Evolutionary conservation across 2,329 filamentous ascomycete species (phyloP).

Genomic region (Calonectria leucothoes): DNA sequence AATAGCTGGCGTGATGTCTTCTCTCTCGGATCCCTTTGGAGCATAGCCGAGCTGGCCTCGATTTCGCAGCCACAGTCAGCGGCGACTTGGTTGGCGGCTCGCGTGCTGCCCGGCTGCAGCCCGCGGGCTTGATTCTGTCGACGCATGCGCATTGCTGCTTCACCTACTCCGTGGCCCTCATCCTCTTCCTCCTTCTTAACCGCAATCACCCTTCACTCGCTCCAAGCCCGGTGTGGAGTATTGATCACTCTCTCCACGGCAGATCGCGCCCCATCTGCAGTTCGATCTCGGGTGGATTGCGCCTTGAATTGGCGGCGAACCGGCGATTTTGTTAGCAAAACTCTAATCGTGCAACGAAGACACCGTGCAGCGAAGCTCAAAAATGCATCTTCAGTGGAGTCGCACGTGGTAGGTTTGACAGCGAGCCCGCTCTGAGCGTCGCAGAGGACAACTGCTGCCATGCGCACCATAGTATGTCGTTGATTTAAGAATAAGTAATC

Average conservation of each 20-base stretch:
- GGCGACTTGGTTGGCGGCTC: not conserved
- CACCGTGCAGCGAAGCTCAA: not conserved
- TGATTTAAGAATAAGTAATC: constrained; percentile 1
- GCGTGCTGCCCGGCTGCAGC: not conserved
- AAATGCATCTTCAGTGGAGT: not conserved
- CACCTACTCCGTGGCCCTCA: not conserved
- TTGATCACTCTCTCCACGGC: constrained; percentile 1
- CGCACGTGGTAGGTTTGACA: not conserved
- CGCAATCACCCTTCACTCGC: not conserved
- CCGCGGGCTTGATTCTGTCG: not conserved
- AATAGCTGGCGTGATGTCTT: not conserved
- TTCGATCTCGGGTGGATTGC: constrained; percentile 11
- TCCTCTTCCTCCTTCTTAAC: not conserved
- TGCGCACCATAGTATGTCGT: not conserved
- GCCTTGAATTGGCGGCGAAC: not conserved
- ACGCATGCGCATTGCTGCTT: not conserved
- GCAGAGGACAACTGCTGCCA: not conserved
- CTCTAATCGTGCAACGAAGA: constrained; percentile 2
- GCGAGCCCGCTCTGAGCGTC: not conserved
- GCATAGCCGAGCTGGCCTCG: not conserved
- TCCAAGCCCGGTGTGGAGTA: not conserved
- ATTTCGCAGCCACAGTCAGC: not conserved
- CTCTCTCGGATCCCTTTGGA: not conserved
- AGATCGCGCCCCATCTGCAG: constrained; percentile 8
- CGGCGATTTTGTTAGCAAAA: constrained; percentile 5